Evolutionary conservation across 2,329 filamentous ascomycete genomes (phyloP), one percentile per base, ranked within the genome.

Genomic region (Hymenoscyphus infarciens): DNA sequence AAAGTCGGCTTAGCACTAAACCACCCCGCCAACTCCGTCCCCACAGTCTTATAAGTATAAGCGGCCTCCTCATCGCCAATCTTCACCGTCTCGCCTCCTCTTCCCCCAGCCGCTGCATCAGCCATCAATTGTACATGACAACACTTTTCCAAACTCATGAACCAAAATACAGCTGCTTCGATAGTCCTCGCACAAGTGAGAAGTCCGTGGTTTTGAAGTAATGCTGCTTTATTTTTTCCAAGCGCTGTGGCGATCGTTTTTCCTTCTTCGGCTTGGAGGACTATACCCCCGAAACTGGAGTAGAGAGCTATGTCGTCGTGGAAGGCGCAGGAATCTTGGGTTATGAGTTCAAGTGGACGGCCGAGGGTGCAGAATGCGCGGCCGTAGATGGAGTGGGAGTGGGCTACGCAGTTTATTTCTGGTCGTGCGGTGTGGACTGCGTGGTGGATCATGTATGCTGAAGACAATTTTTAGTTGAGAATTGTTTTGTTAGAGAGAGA

Each of bases 11-110:
- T 49, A 29, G 38, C 38, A 49, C 57, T 49, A 49, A 83, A 71
- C 80, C 79, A 83, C 0, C 80, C 81, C 67, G 83, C 83, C 70
- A 79, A 79, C 0, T 80, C 77, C 38, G 59, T 78, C 1, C 89
- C 88, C 1, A 91, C 79, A 1, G 83, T 81, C 74, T 87, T 85
- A 71, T 84, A 86, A 0, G 88, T 91, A 67, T 82, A 89, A 16
- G 74, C 77, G 0, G 89, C 88, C 71, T 92, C 88, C 56, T 86
- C 85, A 1, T 89, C 83, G 4, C 80, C 78, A 68, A 92, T 87
- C n/a, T 67, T 62, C 7, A 65, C 65, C 73, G 87, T 86, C 87
- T 88, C 69, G 81, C 87, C 88, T 69, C 81, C 75, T 5, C 82
- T 82, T 1, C 88, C 88, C 1, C 84, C 77, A 0, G 86, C 86